Percentiles rank a stretch among this genome's conserved stretches.
phyloP scores from a whole-genome alignment of 805 yeast species.

The Starmerella kuoi region DNA sequence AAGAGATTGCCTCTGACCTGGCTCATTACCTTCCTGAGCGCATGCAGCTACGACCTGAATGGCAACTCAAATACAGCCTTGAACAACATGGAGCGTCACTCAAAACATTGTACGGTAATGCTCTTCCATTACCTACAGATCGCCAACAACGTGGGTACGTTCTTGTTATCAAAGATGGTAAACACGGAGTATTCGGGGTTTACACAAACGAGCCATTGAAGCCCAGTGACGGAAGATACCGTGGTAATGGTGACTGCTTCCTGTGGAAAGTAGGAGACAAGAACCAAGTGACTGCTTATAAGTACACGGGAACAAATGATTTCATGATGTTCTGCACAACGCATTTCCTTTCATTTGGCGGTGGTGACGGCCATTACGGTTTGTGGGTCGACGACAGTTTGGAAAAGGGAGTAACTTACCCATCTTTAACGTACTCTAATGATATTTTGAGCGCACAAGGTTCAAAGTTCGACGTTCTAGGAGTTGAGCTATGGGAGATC shows the following conservation, averaged over 20 bases:
- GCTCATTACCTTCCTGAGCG: conserved; percentile 65
- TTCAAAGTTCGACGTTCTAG: conserved; percentile 55
- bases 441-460: conserved; percentile 57
- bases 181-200: conserved; percentile 61
- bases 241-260: conserved; percentile 93
- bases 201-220: conserved; percentile 57
- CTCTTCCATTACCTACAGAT: conserved; percentile 37
- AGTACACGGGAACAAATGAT: conserved; percentile 80
- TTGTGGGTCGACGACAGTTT: conserved; percentile 73
- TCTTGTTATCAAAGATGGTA: conserved; percentile 53
- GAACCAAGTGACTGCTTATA: conserved; percentile 54
- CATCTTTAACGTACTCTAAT: conserved; percentile 80
- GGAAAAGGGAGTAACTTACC: conserved; percentile 61
- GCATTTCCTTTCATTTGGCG: conserved; percentile 71
- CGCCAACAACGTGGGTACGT: conserved; percentile 48
- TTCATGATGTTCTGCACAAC: conserved; percentile 72
- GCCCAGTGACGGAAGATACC: conserved; percentile 54
- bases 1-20: conserved; percentile 60
- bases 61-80: conserved; percentile 70
- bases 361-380: conserved; percentile 88
- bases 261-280: conserved; percentile 63
- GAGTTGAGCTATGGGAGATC: conserved; percentile 77
- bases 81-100: conserved; percentile 89
- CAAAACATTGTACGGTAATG: conserved; percentile 55
- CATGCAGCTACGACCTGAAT: conserved; percentile 59